Base-by-base conservation (phyloP, 495 filamentous ascomycete genomes). In the Neurospora sp. region DNA sequence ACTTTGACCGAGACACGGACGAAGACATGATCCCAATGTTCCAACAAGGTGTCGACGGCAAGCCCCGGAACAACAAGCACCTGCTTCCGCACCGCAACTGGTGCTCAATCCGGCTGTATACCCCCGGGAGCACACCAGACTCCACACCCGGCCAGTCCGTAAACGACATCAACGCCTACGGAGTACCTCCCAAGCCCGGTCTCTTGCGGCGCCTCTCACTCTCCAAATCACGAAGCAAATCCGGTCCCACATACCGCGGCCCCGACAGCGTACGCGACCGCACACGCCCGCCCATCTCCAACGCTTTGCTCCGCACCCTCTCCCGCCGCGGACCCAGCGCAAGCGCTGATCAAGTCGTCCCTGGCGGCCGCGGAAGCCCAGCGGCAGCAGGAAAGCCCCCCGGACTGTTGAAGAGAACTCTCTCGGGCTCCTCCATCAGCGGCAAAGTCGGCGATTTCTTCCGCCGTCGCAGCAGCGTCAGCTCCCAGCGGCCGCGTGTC, bases 11-110 rank as follows among this genome's bases (percentile, higher is more conserved):
- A 71, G 87, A 94, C 74, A 98, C 96, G 0, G 94, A 98, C 73
- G 96, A 99, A 82, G 90, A 94, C 78, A 95, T 98, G 92, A 93
- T 97, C 71, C 93, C 96, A 2, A 89, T 98, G 71, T 99, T 99
- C 81, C 86, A 85, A 0, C 89, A 92, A 70, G 96, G 97, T 78
- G 93, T 97, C 3, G 94, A 97, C 77, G 93, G 92, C 62, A 95
- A 94, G 78, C 85, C 89, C 12, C 89, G 96, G 74, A 97, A 96
- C 78, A 99, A 99, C 82, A 95, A 93, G 77, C 88, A 90, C 72
- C 84, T 99, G n/a, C 86, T 99, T 14, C 94, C 95, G 38, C 90
- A 96, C 46, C 88, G 94, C 39, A 98, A 98, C 77, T 98, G 93
- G 93, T 97, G 93, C 82, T 92, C 93, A 8, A 94, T 98, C 74